Evolutionary conservation across 208 protist species (phyloP), one percentile per base, ranked within the genome.

Genomic region (Acanthamoeba royreba): DNA sequence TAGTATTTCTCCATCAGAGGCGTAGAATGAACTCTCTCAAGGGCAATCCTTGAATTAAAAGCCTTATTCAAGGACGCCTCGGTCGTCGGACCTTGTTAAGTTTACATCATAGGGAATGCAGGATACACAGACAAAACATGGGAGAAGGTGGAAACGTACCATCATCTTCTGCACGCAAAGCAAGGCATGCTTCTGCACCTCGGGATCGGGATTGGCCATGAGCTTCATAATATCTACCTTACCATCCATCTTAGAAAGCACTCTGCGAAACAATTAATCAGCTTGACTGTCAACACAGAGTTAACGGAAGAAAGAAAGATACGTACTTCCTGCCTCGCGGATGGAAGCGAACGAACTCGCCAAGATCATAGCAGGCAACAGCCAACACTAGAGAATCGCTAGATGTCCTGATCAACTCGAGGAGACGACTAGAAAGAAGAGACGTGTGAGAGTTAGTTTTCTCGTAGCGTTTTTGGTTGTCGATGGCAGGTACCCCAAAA

Each of bases 141-240:
- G 1, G 31, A 4, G 52, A n/a, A 38, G 3, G 35, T 7, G 3
- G 11, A 25, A 22, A 15, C 47, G 53, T 42, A 97, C 93, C 96
- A 98, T 97, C 69, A 98, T 94, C 81, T 97, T 97, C 93, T 98
- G 97, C 9, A 97, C 86, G 91, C 94, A 90, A 15, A 97, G 58
- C 25, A 98, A 92, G n/a, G 97, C 96, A 49, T 98, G 93, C 93
- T 98, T 97, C 38, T 96, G 94, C 13, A 98, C 97, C 90, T 94
- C 92, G 7, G 85, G 42, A 74, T 97, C 95, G 66, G 66, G 35
- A 89, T 97, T 95, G 19, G 79, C 55, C 93, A 98, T 95, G n/a
- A 97, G 92, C 25, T n/a, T 52, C 95, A 98, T 97, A n/a, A 97
- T 66, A 19, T 72, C 81, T n/a, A 45, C 43, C 91, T 98, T 97